Evolutionary conservation across 176 grass and related monocot genomes (phyloP), one percentile per base, ranked within the genome.

Genomic region (Aegilops speltoides): DNA sequence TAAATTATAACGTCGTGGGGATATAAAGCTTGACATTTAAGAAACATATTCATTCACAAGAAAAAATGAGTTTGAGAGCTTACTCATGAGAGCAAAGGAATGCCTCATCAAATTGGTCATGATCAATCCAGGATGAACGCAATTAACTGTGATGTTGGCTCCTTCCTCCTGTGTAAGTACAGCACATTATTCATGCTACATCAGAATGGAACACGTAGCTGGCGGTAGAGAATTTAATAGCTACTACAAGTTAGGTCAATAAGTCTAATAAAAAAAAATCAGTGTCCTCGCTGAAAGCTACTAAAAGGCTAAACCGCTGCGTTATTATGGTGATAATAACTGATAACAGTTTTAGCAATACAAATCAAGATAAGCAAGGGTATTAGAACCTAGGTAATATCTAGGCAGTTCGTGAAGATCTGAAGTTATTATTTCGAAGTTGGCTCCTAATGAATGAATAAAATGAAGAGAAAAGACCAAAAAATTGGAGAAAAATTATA

Each of bases 101-200:
- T 98, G 96, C 81, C 93, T 92, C 93, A 94, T 92, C 88, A 98
- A 88, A 90, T 95, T 94, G 25, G 96, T 98, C 96, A 94, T 92
- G 88, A 98, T 98, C 82, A 98, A 60, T 86, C 96, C 96, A 61
- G 96, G 96, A 92, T 98, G 96, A 63, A 98, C 90, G 45, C 91
- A 91, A 34, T 98, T 98, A 43, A 89, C 79, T 77, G 90, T 96
- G 65, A 98, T 83, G 79, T 98, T 98, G 37, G 90, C 88, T 84
- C 96, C 93, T 82, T 91, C 92, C 82, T 91, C 88, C 96, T 98
- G 90, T 92, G 90, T 78, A 5, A 57, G 22, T 26, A 77, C 64
- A 19, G 76, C 7, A 79, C 7, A 85, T 3, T 59, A 76, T 56
- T 59, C 25, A 87, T 34, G 7, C 22, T 17, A 2, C 22, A 43